Evolutionary conservation across 2,329 filamentous ascomycete species (phyloP), one percentile per base, ranked within the genome.

Genomic region (Aspergillus neotritici): DNA sequence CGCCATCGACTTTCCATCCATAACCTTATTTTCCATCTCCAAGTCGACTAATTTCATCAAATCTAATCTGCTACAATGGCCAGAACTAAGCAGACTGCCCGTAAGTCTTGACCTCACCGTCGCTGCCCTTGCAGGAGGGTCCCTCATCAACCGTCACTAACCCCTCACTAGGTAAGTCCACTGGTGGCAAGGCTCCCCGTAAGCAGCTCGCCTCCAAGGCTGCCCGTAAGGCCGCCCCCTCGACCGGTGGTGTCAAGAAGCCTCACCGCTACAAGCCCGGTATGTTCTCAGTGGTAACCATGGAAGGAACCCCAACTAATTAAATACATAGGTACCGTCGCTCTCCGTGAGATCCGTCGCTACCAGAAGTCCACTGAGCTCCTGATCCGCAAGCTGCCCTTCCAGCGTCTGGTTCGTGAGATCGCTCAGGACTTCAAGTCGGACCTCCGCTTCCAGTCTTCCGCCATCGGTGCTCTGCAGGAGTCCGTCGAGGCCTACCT

Each of bases 161-260:
- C 52, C 52, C 41, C 17, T 48, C 51, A 48, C 47, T 36, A 81
- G 80, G 81, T 72, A 85, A 95, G 76, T 82, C 78, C 68, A 82
- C 79, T 69, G 80, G 80, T 82, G 80, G 80, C 76, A 84, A 84
- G 73, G 80, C 80, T 65, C 80, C 80, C 60, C 78, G 80, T 75
- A 98, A 98, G 87, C 90, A 96, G 83, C 89, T 97, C 67, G 91
- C 91, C 63, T 95, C 90, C 80, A 96, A 96, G 87, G 93, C 91
- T 59, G 91, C 93, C 66, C 90, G 93, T 78, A 98, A 98, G 84
- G 89, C 85, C 63, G 91, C 93, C 50, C 93, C 93, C 61, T 95
- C 89, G 53, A 97, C 93, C 71, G 93, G 91, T 65, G 86, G 86
- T 83, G 86, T 91, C 82, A 93, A 93, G 86, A 93, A 93, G 86